Base-by-base conservation (phyloP, 1,284 basidiomycete species). In the Pyrrhoderma lamaoense region DNA sequence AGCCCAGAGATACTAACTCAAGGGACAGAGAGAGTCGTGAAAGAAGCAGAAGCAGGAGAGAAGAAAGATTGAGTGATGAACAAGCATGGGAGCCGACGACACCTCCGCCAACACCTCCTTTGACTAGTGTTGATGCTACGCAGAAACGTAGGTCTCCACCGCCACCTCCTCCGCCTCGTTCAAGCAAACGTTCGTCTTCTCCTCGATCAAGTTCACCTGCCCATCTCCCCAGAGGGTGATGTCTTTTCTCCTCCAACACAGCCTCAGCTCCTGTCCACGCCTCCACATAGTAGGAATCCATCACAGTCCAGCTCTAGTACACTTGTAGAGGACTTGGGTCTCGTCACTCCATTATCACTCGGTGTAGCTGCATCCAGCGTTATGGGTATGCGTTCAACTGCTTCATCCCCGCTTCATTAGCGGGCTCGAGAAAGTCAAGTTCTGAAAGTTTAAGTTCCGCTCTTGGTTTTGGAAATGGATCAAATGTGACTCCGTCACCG, bases 121-220 rank as follows among this genome's bases (percentile, higher is more conserved):
- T 54, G 1, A 19, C 38, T 7, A 14, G 16, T 40, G 5, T 22
- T 5, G 11, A 23, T 2, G 38, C 13, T 2, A 38, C 37, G 5
- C 38, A 40, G 38, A n/a, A n/a, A 22, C 38, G 27, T 11, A 5
- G 38, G n/a, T 16, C 38, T 7, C 16, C 38, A 16, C 52, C 52
- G 3, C 52, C 52, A 21, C 52, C 52, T 3, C 52, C 52, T 9
- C 52, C 52, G 13, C 51, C 51, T 16, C 44, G 52, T 8, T 53
- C 52, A 37, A 14, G 16, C 8, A 43, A 35, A n/a, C 19, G 52
- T 47, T 21, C 44, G 27, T 22, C 18, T 21, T 35, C 35, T 11
- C 35, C 35, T 37, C 16, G 38, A 5, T 5, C 38, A 7, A 22
- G 14, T 40, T 18, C 16, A 16, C 38, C 21, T 22, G 38, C 14